Percentiles rank a stretch among this genome's conserved stretches.
Evolutionary conservation across 2,329 filamentous ascomycete species (phyloP).

Genomic region (Cladophialophora yegresii): DNA sequence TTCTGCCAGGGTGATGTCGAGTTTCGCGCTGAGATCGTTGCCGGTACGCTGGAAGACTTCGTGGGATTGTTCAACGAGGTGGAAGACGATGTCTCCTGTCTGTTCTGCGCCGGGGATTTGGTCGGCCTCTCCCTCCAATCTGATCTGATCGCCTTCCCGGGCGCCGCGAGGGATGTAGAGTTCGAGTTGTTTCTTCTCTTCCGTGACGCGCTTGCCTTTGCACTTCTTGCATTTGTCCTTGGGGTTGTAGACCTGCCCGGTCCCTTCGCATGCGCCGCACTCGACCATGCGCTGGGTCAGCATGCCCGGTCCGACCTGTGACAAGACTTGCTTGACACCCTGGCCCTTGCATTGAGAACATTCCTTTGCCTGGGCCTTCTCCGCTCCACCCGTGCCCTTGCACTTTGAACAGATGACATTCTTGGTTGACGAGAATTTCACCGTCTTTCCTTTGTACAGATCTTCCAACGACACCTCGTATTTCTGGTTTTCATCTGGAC

Average conservation of each 20-base stretch:
- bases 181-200: conserved; percentile 91
- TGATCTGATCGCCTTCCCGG: conserved; percentile 79
- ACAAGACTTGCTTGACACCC: conserved; percentile 73
- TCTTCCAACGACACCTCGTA: conserved; percentile 93
- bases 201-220: conserved; percentile 84
- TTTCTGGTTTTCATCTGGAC: conserved; percentile 81
- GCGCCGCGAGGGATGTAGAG: conserved; percentile 69
- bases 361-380: conserved; percentile 79
- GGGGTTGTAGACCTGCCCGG: conserved; percentile 85
- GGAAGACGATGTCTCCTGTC: conserved; percentile 91
- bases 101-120: conserved; percentile 78
- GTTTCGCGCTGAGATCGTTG: conserved; percentile 76
- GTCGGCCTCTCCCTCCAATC: conserved; percentile 90
- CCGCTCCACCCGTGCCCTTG: conserved; percentile 86
- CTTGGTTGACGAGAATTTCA: conserved; percentile 94
- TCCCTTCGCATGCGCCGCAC: conserved; percentile 81
- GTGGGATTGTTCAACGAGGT: conserved; percentile 78
- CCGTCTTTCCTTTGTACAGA: conserved; percentile 97
- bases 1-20: conserved; percentile 80
- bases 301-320: conserved; percentile 82
- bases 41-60: conserved; percentile 79
- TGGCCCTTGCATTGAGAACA: conserved; percentile 84
- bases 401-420: conserved; percentile 85
- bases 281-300: conserved; percentile 76
- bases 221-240: conserved; percentile 99